Base-by-base conservation (phyloP, 106 monocot genomes). In the Dioscorea dumetorum region DNA sequence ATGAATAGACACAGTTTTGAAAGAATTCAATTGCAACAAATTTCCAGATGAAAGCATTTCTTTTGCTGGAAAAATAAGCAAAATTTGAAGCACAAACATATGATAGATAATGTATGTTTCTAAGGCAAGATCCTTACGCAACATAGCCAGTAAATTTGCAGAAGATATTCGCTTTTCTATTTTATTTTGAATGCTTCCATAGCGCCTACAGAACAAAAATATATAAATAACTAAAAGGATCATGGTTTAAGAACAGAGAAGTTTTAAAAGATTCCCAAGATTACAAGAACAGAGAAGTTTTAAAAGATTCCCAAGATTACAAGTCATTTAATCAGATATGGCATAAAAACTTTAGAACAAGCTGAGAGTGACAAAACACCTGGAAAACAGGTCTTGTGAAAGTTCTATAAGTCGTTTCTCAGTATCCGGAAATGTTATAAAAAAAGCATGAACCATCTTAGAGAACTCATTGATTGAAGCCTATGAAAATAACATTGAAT, bases 381-480 rank as follows among this genome's bases (percentile, higher is more conserved):
- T 92, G 41, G 78, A 68, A 83, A 97, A 92, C 70, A 91, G 82
- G 57, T 82, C 82, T 24, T 89, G 88, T 67, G 84, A 64, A 78
- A 97, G 80, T 77, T 87, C 82, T 67, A 89, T 84, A 53, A 97
- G 91, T 24, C 78, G 83, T 48, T 32, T 74, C 71, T 97, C 97
- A 58, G 89, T 92, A 82, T 97, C 91, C 51, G 97, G 97, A 69
- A 97, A 97, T 77, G 92, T 97, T 74, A 91, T 92, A 49, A 84
- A 86, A 84, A 92, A 92, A 32, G 91, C 91, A 76, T 78, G 86
- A 31, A 83, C 76, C 4, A 81, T 89, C 72, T 89, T 92, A 21
- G 91, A 86, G 72, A 89, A 89, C 50, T 82, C 84, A 64, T 68
- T 69, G 66, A 97, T 86, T 10, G 91, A 95, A 66, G 71, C 87